Evolutionary conservation across 805 yeast genomes (phyloP), one percentile per base, ranked within the genome.

Genomic region (Groenewaldozyma tartarivorans): DNA sequence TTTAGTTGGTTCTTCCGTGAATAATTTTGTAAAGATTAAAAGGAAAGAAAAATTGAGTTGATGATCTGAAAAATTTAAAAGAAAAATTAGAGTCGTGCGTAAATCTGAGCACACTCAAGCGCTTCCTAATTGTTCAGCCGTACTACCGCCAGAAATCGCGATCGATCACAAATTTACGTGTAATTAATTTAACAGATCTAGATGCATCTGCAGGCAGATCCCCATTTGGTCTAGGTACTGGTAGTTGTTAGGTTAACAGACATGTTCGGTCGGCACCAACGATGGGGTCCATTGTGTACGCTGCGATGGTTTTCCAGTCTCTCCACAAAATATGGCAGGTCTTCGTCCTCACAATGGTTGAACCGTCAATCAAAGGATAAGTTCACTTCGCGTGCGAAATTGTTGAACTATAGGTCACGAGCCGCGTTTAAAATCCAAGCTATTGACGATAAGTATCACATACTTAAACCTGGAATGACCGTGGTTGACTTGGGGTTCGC

Each of bases 391-490:
- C 78, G 78, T 48, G 90, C 96, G 3, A 75, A 72, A 49, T 61
- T 63, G 3, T 68, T 71, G 34, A 72, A 81, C 38, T 74, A 74
- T 50, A 70, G 78, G 51, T 86, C 96, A 1, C 61, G 98, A 35
- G 98, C 98, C 0, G 96, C 96, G 0, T 90, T 77, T 63, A 92
- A 92, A 55, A 65, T 92, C 26, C 58, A 77, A 18, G 94, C 90
- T 54, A 68, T 92, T 7, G 77, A 88, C 56, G 66, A 75, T 13
- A 76, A 72, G 51, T 82, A 68, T 60, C 58, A 66, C 24, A 45
- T 92, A 2, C 78, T 90, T 57, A 59, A 62, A 31, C 68, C 68
- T 2, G 68, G 75, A 0, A 68, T 63, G 48, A 72, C 76, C 33
- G 81, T 92, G 1, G 75, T 92, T 3, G 98, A 92, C 63, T 63